phyloP scores from a whole-genome alignment of 2,329 filamentous ascomycete genomes.

The Cytospora chrysosperma region DNA sequence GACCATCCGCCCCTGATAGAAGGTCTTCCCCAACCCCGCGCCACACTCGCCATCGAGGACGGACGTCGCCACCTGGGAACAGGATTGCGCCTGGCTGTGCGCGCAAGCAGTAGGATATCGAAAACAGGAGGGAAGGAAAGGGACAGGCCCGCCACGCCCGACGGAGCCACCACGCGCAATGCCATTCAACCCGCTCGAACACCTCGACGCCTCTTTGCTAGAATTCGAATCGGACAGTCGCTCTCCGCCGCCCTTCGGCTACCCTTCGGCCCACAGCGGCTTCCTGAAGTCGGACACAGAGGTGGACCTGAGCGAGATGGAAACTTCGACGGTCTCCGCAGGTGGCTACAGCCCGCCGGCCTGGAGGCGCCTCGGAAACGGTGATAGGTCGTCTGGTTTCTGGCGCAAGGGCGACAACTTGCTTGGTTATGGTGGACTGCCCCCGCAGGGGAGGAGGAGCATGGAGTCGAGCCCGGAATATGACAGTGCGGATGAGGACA shows the following conservation, averaged over 20 bases:
- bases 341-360: conserved; percentile 61
- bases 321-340: conserved; percentile 44
- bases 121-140: conserved; percentile 29
- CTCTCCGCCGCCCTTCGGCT: conserved; percentile 39
- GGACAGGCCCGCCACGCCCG: conserved; percentile 23
- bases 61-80: conserved; percentile 12
- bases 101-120: conserved; percentile 24
- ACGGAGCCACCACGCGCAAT: conserved; percentile 7
- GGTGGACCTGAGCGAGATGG: conserved; percentile 37
- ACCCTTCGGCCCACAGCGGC: conserved; percentile 43
- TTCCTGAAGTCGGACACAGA: conserved; percentile 42
- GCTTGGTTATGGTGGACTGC: conserved; percentile 26
- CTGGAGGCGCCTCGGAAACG: conserved; percentile 61
- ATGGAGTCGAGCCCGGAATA: conserved; percentile 36
- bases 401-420: conserved; percentile 49
- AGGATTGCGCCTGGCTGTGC: conserved; percentile 21
- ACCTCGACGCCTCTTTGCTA: conserved; percentile 49
- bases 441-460: conserved; percentile 18
- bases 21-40: conserved; percentile 21
- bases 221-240: conserved; percentile 51
- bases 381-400: conserved; percentile 57
- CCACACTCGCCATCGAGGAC: conserved; percentile 20
- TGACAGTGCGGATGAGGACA: conserved; percentile 36
- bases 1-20: conserved; percentile 26
- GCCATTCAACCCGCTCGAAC: conserved; percentile 31